Percentiles rank a stretch among this genome's conserved stretches.
Conservation (phyloP, 2,329 filamentous ascomycete species). For the Ascochyta rabiei region DNA sequence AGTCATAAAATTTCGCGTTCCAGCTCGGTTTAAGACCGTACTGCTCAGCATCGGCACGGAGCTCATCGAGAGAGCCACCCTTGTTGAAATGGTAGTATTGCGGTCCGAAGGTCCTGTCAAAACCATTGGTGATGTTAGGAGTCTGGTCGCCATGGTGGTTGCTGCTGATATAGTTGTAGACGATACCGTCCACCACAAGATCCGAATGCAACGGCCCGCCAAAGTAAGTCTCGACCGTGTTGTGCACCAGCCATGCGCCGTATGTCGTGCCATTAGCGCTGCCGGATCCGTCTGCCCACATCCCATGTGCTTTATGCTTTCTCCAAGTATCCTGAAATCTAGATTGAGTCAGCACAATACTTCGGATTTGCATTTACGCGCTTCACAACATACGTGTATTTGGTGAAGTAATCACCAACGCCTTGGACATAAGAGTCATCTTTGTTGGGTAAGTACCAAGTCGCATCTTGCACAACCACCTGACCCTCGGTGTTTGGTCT, state of each 20-base stretch:
- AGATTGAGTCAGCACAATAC: neutral
- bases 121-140: conserved; percentile 65
- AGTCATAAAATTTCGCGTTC: conserved; percentile 67
- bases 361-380: neutral
- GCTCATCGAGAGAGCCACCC: conserved; percentile 51
- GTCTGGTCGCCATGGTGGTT: conserved; percentile 68
- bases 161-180: conserved; percentile 65
- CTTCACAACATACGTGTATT: conserved; percentile 57
- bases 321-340: conserved; percentile 63
- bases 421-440: conserved; percentile 61
- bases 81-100: conserved; percentile 68
- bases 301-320: conserved; percentile 62
- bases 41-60: conserved; percentile 61
- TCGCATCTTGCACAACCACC: conserved; percentile 65
- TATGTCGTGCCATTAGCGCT: conserved; percentile 60
- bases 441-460: conserved; percentile 61
- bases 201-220: conserved; percentile 67
- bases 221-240: conserved; percentile 67
- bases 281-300: conserved; percentile 58
- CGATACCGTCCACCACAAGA: conserved; percentile 66
- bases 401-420: conserved; percentile 68
- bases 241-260: conserved; percentile 69
- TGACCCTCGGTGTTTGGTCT: conserved; percentile 54
- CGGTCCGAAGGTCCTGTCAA: conserved; percentile 59
- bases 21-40: conserved; percentile 58